phyloP scores from a whole-genome alignment of 192 early-diverging fungal species.

The Linnemannia schmuckeri region DNA sequence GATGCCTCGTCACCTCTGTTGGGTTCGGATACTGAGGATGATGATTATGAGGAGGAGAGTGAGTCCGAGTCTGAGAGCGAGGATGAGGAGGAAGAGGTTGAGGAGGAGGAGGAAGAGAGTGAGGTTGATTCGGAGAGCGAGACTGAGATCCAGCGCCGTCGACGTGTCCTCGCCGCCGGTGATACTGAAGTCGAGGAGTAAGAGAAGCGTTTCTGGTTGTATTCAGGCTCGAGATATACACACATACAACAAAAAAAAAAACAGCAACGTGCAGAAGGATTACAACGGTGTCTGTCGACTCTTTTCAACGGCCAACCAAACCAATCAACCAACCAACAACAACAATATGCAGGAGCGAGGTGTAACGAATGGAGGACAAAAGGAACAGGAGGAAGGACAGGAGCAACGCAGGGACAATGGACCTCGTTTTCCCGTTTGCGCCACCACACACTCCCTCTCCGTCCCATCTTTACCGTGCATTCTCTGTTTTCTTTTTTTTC shows the following conservation, averaged over 20 bases:
- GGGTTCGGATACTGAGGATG: constrained; percentile 44
- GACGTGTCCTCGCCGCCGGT: constrained; percentile 25
- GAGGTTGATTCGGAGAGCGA: constrained; percentile 16
- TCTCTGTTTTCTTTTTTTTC: neutral
- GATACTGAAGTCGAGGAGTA: constrained; percentile 38
- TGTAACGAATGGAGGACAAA: neutral
- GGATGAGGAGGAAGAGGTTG: constrained; percentile 16
- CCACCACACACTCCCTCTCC: neutral
- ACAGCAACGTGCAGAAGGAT: neutral
- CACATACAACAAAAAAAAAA: neutral
- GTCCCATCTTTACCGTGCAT: neutral
- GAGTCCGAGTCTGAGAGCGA: constrained; percentile 12
- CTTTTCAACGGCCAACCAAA: neutral
- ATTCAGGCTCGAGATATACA: neutral
- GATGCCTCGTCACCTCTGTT: constrained; percentile 14
- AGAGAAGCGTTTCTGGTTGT: neutral
- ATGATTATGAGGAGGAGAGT: constrained; percentile 41
- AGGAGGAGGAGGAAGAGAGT: constrained; percentile 13
- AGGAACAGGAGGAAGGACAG: neutral
- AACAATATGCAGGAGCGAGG: constrained; percentile 1
- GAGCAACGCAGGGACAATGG: neutral
- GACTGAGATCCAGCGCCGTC: constrained; percentile 31
- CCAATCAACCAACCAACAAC: neutral
- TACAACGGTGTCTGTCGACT: neutral
- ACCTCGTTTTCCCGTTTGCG: neutral